Base-by-base conservation (phyloP, 2,329 filamentous ascomycete species). In the Diaporthe aspalathi region DNA sequence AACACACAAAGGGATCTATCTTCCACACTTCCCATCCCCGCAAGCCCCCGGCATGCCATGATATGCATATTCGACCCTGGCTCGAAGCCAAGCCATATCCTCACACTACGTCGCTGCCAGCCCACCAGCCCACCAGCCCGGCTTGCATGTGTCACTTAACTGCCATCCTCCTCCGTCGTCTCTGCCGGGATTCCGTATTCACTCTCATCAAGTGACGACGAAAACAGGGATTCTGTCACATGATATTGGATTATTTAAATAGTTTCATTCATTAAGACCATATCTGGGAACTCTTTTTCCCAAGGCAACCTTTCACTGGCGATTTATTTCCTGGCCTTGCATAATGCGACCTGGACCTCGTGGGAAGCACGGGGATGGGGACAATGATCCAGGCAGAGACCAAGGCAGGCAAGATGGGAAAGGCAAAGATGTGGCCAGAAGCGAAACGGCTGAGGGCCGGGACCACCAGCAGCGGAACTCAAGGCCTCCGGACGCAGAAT, bases 391-490 rank as follows among this genome's bases (percentile, higher is more conserved):
- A 63, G 32, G 9, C 38, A 43, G 32, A 24, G 24, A 63, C 20
- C 52, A 57, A 53, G 53, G 65, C 43, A 68, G 49, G 69, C 68
- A 32, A 38, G 60, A 70, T 24, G 50, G 47, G 9, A 70, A 73
- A 27, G 70, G 72, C 32, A 73, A 72, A 68, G 63, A 56, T 14
- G 63, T 50, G 16, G 70, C 40, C 24, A 71, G 27, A 50, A 38
- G 29, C 47, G 68, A 73, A 38, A 27, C 35, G 27, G 67, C 66
- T n/a, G 57, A 38, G 14, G 32, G 29, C 35, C 62, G 43, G 11
- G 27, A 24, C 35, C 62, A 49, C 11, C 27, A 22, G 22, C 62
- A 47, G 38, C 49, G 65, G 53, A 4, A 22, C 50, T 27, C 22
- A 49, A 50, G 38, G 29, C 29, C 43, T 35, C 17, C 73, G 52